Percentiles rank a stretch among this genome's conserved stretches.
These are phyloP conservation scores for Colletotrichum sp. DNA, from an alignment of 2,329 filamentous ascomycete genomes.

Conservation along the genomic window DNA sequence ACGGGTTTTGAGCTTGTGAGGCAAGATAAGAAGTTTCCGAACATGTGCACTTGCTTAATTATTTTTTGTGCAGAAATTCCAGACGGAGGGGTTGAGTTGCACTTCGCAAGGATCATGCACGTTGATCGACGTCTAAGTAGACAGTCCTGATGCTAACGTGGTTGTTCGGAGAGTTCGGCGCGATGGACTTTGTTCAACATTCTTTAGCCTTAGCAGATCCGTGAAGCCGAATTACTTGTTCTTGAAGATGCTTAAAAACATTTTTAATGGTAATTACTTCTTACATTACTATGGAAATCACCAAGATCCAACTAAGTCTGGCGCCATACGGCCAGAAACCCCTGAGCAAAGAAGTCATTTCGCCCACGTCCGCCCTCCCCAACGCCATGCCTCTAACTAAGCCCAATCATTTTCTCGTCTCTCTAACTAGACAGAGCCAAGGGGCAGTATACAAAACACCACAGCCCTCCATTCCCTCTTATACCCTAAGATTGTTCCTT, in stretches of 20 bases:
- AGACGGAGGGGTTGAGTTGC: neutral
- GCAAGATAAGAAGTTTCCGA: neutral
- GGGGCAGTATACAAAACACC: fast-evolving
- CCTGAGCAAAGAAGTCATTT: neutral
- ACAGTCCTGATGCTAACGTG: neutral
- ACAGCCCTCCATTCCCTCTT: neutral
- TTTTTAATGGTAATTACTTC: neutral
- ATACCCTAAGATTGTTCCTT: neutral
- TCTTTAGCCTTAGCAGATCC: neutral
- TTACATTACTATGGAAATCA: neutral
- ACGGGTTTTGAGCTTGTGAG: neutral
- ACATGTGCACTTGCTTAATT: neutral
- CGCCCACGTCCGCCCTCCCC: neutral
- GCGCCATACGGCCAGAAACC: neutral
- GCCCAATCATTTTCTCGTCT: neutral
- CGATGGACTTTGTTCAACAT: neutral
- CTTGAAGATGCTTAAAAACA: neutral
- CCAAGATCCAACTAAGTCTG: neutral
- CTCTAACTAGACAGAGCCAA: neutral
- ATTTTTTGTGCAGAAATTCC: neutral
- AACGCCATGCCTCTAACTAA: neutral
- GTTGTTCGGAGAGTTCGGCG: neutral
- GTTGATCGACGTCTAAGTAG: neutral
- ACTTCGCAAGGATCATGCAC: neutral
- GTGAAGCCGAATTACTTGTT: fast-evolving